phyloP scores from a whole-genome alignment of 257 asterid species.

The Nicotiana tabacum region DNA sequence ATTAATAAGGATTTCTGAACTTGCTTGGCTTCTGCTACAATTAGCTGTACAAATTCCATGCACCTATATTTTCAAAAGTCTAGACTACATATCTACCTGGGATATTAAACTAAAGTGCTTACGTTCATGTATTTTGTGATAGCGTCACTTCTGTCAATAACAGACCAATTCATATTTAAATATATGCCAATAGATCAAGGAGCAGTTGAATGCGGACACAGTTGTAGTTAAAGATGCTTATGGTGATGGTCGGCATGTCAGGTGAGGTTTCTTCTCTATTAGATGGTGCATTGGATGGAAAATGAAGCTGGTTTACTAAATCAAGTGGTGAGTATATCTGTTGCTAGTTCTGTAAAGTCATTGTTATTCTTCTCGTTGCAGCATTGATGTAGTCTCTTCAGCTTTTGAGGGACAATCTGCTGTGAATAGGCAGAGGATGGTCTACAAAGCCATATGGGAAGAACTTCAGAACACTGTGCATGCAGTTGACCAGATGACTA shows the following conservation, averaged over 20 bases:
- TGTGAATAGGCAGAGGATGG: constrained; percentile 96
- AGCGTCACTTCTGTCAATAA: not conserved
- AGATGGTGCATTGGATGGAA: not conserved
- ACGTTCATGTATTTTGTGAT: not conserved
- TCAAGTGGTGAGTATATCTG: not conserved
- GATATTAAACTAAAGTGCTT: not conserved
- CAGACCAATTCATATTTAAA: constrained; percentile 9
- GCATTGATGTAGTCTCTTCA: constrained; percentile 78
- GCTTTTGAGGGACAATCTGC: constrained; percentile 90
- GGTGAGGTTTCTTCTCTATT: constrained; percentile 38
- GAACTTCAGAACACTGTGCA: constrained; percentile 88
- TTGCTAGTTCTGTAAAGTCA: not conserved
- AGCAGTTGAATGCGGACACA: constrained; percentile 68
- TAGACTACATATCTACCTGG: not conserved
- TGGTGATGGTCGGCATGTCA: constrained; percentile 98
- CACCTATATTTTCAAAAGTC: not conserved
- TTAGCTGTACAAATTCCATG: not conserved
- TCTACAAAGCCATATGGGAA: constrained; percentile 99
- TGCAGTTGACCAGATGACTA: constrained; percentile 96
- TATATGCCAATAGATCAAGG: constrained; percentile 64
- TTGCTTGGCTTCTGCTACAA: not conserved
- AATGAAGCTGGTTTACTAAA: not conserved
- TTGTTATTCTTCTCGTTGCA: constrained; percentile 24
- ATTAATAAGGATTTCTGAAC: not conserved
- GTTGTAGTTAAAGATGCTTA: constrained; percentile 76